A percentile compares a stretch with the other conserved stretches of the same genome.
Conservation (phyloP, 768 basidiomycete genomes). For the Crucibulum laeve region DNA sequence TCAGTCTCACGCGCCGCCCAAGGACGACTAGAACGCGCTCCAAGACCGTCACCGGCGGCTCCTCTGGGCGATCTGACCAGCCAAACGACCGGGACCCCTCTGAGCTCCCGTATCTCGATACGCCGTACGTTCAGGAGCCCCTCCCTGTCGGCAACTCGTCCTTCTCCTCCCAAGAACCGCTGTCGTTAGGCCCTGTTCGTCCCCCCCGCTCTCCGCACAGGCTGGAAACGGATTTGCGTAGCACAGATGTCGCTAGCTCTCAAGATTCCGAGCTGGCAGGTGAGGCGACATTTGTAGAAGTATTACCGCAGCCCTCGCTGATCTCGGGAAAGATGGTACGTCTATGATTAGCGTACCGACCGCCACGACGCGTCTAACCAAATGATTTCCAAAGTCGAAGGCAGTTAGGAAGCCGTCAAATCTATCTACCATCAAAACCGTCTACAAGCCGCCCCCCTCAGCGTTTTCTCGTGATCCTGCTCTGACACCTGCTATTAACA, state of each 20-base stretch:
- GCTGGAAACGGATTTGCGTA: constrained; percentile 13
- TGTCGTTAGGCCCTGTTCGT: constrained; percentile 12
- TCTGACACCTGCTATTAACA: constrained; percentile 33
- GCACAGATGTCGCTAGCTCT: constrained; percentile 18
- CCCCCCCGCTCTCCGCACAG: constrained; percentile 23
- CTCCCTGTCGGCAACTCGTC: constrained; percentile 7
- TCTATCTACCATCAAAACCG: constrained; percentile 26
- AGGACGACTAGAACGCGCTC: constrained; percentile 52
- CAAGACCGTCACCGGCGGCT: constrained; percentile 38
- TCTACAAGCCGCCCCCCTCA: constrained; percentile 33
- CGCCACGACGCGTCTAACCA: not conserved
- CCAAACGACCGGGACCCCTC: constrained; percentile 18
- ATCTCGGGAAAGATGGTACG: constrained; percentile 30
- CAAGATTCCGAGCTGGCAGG: constrained; percentile 16
- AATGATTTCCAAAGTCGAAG: constrained; percentile 23
- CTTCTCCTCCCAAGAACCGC: constrained; percentile 4
- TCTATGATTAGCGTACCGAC: constrained; percentile 6
- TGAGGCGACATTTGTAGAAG: constrained; percentile 26
- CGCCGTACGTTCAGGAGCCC: constrained; percentile 19
- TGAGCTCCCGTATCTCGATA: constrained; percentile 29
- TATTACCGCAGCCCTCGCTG: constrained; percentile 16
- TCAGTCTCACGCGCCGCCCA: constrained; percentile 50
- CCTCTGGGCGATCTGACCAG: constrained; percentile 17
- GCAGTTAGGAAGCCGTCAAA: constrained; percentile 23
- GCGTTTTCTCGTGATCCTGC: constrained; percentile 47